Percentiles rank a stretch among this genome's conserved stretches.
These are phyloP conservation scores for Irpex sp. DNA, from an alignment of 1,284 basidiomycete species.

Conservation along the genomic window DNA sequence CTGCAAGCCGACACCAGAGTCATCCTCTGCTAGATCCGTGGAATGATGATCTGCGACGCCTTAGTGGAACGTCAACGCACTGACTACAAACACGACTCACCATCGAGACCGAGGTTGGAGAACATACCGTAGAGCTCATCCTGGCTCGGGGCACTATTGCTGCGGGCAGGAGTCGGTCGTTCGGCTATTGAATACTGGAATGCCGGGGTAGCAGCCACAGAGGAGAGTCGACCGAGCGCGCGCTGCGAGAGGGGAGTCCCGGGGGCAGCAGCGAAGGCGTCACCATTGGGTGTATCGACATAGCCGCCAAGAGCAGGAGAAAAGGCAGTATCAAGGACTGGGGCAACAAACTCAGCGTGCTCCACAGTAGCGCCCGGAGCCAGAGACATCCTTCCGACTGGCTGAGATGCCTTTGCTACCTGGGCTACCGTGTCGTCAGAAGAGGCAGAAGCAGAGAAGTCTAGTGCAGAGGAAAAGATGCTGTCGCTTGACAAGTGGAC, in stretches of 20 bases:
- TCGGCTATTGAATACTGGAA: background rate
- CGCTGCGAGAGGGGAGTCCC: background rate
- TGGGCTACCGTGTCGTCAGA: conserved; percentile 12
- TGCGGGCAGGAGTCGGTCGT: background rate
- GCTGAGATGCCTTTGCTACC: background rate
- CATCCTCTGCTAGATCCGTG: conserved; percentile 3
- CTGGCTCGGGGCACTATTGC: conserved; percentile 13
- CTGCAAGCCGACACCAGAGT: conserved; percentile 13
- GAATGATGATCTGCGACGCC: background rate
- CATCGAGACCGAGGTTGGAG: conserved; percentile 24
- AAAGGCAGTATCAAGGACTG: conserved; percentile 12
- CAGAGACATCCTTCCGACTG: conserved; percentile 7
- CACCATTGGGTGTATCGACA: background rate
- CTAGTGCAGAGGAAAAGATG: conserved; percentile 31
- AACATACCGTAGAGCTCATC: conserved; percentile 28
- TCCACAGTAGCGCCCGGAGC: background rate
- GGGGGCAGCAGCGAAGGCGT: background rate
- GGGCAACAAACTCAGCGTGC: background rate
- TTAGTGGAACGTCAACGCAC: background rate
- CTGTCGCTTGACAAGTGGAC: conserved; percentile 26
- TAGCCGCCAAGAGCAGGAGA: conserved; percentile 8
- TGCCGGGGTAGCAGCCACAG: background rate
- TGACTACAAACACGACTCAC: conserved; percentile 16
- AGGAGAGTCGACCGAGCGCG: background rate
- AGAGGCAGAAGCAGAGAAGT: conserved; percentile 23